phyloP scores from a whole-genome alignment of 208 protist genomes.

The Trichomonas tenax region DNA sequence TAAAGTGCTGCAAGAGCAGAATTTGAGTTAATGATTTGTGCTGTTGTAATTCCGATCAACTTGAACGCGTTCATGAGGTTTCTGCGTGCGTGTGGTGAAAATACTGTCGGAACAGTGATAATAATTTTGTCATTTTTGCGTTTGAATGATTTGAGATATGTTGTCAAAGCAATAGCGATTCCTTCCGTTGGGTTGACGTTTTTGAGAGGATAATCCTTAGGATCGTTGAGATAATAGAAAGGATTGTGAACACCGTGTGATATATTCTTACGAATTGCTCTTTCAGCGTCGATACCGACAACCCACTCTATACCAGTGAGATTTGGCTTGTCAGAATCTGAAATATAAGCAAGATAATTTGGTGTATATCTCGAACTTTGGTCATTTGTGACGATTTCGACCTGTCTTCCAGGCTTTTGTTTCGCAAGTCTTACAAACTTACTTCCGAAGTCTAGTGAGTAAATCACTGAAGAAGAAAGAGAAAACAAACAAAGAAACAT shows the following conservation, averaged over 20 bases:
- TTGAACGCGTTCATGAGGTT: background rate
- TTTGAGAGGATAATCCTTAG: background rate
- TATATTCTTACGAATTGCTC: background rate
- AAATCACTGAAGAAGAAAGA: background rate
- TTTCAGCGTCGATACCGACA: background rate
- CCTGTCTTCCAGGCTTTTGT: background rate
- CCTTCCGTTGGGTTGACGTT: background rate
- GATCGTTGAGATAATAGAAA: background rate
- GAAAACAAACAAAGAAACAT: background rate
- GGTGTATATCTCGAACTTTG: background rate
- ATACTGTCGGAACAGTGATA: background rate
- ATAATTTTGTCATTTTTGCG: background rate
- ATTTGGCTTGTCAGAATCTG: background rate
- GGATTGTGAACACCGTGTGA: background rate
- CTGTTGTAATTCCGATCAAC: background rate
- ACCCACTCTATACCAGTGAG: background rate
- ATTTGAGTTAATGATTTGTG: background rate
- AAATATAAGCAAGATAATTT: background rate
- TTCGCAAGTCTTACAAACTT: background rate
- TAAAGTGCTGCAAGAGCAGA: background rate
- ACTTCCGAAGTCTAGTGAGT: background rate
- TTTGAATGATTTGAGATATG: background rate
- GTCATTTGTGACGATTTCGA: background rate
- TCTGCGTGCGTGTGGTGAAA: background rate
- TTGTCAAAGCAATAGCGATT: background rate